phyloP scores from a whole-genome alignment of 2,329 filamentous ascomycete genomes.

The Penicillium brasilianum region DNA sequence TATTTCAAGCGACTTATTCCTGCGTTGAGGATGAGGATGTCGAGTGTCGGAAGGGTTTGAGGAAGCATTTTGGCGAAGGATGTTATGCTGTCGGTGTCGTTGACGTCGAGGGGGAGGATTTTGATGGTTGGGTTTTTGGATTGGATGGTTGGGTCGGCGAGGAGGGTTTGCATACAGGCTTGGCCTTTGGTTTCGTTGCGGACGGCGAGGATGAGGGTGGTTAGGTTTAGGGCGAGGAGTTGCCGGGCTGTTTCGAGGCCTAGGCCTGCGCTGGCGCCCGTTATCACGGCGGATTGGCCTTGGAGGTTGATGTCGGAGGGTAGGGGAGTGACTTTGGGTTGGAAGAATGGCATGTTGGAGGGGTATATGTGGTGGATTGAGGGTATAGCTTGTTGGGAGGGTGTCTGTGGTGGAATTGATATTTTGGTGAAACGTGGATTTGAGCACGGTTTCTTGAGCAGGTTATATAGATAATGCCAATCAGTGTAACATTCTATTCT shows the following conservation, averaged over 20 bases:
- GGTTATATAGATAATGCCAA: not conserved
- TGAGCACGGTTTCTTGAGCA: not conserved
- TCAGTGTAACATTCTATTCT: not conserved
- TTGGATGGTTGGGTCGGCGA: conserved; percentile 6
- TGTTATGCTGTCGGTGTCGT: conserved; percentile 25
- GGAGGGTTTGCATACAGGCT: conserved; percentile 10
- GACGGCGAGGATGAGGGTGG: conserved; percentile 32
- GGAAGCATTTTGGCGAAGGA: conserved; percentile 26
- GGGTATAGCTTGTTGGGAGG: not conserved
- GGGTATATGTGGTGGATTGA: not conserved
- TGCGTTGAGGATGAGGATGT: conserved; percentile 36
- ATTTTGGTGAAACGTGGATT: not conserved
- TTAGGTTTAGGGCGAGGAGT: conserved; percentile 28
- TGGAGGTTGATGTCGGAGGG: conserved; percentile 21
- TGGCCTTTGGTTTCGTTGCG: conserved; percentile 31
- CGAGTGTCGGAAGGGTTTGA: conserved; percentile 10
- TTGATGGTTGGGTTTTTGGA: conserved; percentile 18
- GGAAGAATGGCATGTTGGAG: not conserved
- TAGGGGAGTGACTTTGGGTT: conserved; percentile 15
- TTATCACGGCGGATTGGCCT: conserved; percentile 34
- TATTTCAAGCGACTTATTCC: conserved; percentile 24
- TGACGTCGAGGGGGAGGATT: conserved; percentile 29
- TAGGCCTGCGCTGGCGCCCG: conserved; percentile 34
- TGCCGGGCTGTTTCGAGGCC: conserved; percentile 33
- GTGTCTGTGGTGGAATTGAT: too few species aligned